Percentiles rank a stretch among this genome's conserved stretches.
These are phyloP conservation scores for Rhodotorula paludigena DNA, from an alignment of 768 basidiomycete genomes.

Conservation along the genomic window DNA sequence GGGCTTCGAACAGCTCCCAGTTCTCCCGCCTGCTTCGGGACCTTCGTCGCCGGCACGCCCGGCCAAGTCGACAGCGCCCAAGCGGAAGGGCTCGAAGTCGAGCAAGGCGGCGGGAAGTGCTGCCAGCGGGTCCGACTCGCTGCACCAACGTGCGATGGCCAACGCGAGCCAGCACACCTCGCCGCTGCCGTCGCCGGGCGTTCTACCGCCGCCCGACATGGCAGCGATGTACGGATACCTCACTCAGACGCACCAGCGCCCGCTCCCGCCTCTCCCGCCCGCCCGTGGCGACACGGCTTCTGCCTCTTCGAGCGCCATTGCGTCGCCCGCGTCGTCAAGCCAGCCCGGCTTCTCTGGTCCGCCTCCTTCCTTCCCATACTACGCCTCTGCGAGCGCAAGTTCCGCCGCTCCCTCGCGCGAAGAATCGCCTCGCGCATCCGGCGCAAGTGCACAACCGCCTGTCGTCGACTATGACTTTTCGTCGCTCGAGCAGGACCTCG, in stretches of 20 bases:
- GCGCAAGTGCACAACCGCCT: neutral
- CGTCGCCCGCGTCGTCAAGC: neutral
- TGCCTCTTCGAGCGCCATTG: neutral
- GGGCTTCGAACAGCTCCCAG: neutral
- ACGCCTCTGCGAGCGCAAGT: neutral
- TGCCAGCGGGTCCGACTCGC: neutral
- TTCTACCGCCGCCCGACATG: neutral
- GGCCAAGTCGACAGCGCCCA: neutral
- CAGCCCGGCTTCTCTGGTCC: neutral
- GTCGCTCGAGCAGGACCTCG: conserved; percentile 38
- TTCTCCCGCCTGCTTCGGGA: neutral
- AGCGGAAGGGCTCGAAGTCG: neutral
- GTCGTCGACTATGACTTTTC: conserved; percentile 35
- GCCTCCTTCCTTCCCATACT: neutral
- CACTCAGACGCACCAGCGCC: conserved; percentile 11
- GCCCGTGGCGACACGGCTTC: neutral
- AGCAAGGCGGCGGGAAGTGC: neutral
- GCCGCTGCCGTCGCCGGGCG: conserved; percentile 20
- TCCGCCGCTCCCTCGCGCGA: neutral
- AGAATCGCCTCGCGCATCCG: neutral
- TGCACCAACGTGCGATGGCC: conserved; percentile 4
- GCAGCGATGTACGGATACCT: no score
- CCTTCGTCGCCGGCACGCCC: neutral
- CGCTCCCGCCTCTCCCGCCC: conserved; percentile 16
- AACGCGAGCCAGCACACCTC: conserved; percentile 10